Evolutionary conservation across 805 yeast genomes (phyloP).

Genomic region (Candida patagonica): DNA sequence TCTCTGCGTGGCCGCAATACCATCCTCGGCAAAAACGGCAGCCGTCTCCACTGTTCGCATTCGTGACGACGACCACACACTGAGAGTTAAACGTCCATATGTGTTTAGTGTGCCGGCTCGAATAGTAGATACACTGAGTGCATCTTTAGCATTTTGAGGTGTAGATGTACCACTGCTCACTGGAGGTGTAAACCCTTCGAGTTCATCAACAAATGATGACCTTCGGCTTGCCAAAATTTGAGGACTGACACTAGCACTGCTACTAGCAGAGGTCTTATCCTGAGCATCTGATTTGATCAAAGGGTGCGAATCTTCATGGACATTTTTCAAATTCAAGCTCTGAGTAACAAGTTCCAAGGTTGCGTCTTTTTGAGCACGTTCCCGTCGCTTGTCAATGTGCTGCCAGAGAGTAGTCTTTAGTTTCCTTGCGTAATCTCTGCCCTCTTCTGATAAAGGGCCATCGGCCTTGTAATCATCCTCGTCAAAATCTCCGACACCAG

Average conservation of each 20-base stretch:
- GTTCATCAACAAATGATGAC: not conserved
- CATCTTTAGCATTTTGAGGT: conserved; percentile 17
- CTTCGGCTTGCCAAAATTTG: not conserved
- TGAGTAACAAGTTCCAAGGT: not conserved
- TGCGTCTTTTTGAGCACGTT: not conserved
- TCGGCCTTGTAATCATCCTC: conserved; percentile 60
- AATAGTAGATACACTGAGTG: conserved; percentile 18
- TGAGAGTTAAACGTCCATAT: conserved; percentile 49
- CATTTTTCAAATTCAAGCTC: conserved; percentile 1
- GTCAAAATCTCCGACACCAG: conserved; percentile 36
- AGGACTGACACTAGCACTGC: not conserved
- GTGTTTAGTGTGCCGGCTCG: conserved; percentile 37
- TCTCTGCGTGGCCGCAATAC: conserved; percentile 61
- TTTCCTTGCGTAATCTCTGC: conserved; percentile 54
- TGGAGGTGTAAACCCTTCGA: not conserved
- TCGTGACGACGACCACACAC: conserved; percentile 94
- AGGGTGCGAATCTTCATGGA: conserved; percentile 1
- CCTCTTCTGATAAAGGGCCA: conserved; percentile 59
- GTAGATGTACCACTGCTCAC: conserved; percentile 17
- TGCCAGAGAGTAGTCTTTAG: conserved; percentile 49
- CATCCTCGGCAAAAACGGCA: conserved; percentile 46
- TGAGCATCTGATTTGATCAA: not conserved
- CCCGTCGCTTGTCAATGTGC: conserved; percentile 22
- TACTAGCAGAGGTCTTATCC: not conserved
- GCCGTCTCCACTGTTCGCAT: conserved; percentile 77